These are phyloP conservation scores for Hymenoscyphus infarciens DNA, from an alignment of 2,329 filamentous ascomycete species.

Conservation along the genomic window DNA sequence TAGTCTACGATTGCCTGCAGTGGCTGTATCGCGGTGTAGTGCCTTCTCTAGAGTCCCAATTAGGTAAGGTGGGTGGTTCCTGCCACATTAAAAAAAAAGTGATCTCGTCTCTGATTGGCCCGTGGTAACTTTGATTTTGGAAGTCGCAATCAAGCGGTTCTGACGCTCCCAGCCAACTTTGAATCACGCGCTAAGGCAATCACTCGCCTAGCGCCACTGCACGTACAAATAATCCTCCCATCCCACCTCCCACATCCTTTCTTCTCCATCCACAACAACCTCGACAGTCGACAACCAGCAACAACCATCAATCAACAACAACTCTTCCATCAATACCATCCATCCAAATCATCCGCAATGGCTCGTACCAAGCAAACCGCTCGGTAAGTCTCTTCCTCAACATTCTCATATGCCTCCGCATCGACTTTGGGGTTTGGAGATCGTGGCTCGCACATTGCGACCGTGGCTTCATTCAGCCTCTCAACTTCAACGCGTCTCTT, in stretches of 20 bases:
- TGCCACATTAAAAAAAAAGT: constrained; percentile 8
- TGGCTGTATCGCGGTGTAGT: background rate
- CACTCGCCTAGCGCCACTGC: constrained; percentile 26
- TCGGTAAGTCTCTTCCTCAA: constrained; percentile 48
- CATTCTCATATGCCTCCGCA: constrained; percentile 11
- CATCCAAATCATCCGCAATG: constrained; percentile 33
- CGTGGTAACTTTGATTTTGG: constrained; percentile 14
- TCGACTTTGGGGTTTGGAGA: constrained; percentile 14
- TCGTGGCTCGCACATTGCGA: constrained; percentile 28
- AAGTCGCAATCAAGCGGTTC: constrained; percentile 4
- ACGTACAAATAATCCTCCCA: constrained; percentile 34
- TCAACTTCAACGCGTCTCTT: constrained; percentile 19
- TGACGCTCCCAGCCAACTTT: constrained; percentile 12
- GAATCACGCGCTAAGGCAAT: constrained; percentile 26
- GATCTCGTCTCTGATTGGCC: constrained; percentile 20
- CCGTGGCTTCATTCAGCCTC: constrained; percentile 28
- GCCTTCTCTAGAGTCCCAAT: background rate
- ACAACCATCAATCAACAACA: constrained; percentile 7
- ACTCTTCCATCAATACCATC: constrained; percentile 14
- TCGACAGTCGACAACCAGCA: constrained; percentile 21
- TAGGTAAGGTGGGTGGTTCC: constrained; percentile 1
- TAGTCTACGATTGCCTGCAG: background rate
- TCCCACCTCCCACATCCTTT: constrained; percentile 31
- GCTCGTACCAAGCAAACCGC: constrained; percentile 46
- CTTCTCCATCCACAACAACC: constrained; percentile 33